These are phyloP conservation scores for Kockiozyma suomiensis DNA, from an alignment of 805 yeast species.

Conservation along the genomic window DNA sequence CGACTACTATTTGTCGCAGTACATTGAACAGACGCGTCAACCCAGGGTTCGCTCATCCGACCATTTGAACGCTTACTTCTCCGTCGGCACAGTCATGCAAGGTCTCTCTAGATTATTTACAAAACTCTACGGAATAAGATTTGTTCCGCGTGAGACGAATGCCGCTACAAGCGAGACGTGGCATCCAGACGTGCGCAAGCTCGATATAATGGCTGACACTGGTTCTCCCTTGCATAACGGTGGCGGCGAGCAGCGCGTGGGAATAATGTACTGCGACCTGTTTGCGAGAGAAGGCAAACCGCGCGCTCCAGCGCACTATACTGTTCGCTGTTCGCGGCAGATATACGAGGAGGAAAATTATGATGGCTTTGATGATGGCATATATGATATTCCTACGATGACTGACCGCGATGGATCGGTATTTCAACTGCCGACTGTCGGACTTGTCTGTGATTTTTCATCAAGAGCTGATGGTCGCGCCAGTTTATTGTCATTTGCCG, in stretches of 20 bases:
- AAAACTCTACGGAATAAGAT: slow-evolving; percentile 71
- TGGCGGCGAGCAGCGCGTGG: slow-evolving; percentile 50
- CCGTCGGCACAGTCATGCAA: slow-evolving; percentile 81
- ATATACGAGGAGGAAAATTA: slow-evolving; percentile 58
- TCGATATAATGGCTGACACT: slow-evolving; percentile 69
- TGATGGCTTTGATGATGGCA: slow-evolving; percentile 41
- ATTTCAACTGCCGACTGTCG: slow-evolving; percentile 86
- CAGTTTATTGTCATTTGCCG: slow-evolving; percentile 68
- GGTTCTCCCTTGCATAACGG: slow-evolving; percentile 45
- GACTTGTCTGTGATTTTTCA: slow-evolving; percentile 79
- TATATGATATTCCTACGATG: slow-evolving; percentile 31
- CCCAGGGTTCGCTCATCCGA: slow-evolving; percentile 47
- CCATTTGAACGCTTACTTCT: slow-evolving; percentile 66
- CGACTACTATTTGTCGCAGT: slow-evolving; percentile 58
- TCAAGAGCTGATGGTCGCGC: slow-evolving; percentile 48
- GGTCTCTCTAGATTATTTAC: slow-evolving; percentile 76
- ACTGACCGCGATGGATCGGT: slow-evolving; percentile 48
- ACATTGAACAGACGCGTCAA: slow-evolving; percentile 38
- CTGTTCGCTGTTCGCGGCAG: slow-evolving; percentile 90
- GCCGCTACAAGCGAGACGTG: slow-evolving; percentile 74
- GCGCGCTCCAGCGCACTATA: slow-evolving; percentile 86
- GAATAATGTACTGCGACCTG: slow-evolving; percentile 84
- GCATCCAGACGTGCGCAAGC: slow-evolving; percentile 80
- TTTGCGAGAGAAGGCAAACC: slow-evolving; percentile 77
- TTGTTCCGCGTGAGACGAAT: slow-evolving; percentile 63